phyloP scores from a whole-genome alignment of 768 basidiomycete genomes.

The Russula lepida region DNA sequence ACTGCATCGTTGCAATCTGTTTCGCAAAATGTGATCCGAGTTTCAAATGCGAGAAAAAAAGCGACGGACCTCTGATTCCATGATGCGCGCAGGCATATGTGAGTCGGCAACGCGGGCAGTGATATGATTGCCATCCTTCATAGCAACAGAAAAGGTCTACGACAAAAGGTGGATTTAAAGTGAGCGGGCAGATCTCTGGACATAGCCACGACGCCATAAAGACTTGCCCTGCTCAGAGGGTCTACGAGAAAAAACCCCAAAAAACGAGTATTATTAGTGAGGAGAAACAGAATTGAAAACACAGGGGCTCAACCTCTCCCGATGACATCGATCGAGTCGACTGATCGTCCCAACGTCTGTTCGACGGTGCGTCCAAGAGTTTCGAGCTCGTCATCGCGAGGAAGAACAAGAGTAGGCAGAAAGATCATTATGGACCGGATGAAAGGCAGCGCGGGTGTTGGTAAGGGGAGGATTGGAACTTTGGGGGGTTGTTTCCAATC shows the following conservation, averaged over 20 bases:
- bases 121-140: slow-evolving; percentile 22
- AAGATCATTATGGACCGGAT: slow-evolving; percentile 2
- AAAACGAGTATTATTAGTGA: neutral
- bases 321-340: slow-evolving; percentile 23
- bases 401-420: slow-evolving; percentile 7
- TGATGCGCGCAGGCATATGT: slow-evolving; percentile 12
- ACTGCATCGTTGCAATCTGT: slow-evolving; percentile 28
- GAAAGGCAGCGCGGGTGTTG: neutral
- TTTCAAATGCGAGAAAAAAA: neutral
- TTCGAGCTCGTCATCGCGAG: slow-evolving; percentile 20
- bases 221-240: slow-evolving; percentile 14
- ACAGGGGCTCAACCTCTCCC: slow-evolving; percentile 19
- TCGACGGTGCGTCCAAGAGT: slow-evolving; percentile 20
- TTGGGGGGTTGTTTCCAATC: neutral
- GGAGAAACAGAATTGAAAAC: neutral
- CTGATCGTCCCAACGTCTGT: slow-evolving; percentile 11
- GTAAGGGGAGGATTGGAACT: neutral
- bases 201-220: neutral
- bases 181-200: slow-evolving; percentile 8
- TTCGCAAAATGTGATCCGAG: neutral
- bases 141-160: slow-evolving; percentile 23
- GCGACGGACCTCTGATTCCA: slow-evolving; percentile 22
- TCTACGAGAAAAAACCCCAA: neutral
- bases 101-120: slow-evolving; percentile 21
- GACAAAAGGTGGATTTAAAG: neutral